Evolutionary conservation across 1,139 yeast genomes (phyloP), one percentile per base, ranked within the genome.

Genomic region (Hemisphaericaspora lyxosophila): DNA sequence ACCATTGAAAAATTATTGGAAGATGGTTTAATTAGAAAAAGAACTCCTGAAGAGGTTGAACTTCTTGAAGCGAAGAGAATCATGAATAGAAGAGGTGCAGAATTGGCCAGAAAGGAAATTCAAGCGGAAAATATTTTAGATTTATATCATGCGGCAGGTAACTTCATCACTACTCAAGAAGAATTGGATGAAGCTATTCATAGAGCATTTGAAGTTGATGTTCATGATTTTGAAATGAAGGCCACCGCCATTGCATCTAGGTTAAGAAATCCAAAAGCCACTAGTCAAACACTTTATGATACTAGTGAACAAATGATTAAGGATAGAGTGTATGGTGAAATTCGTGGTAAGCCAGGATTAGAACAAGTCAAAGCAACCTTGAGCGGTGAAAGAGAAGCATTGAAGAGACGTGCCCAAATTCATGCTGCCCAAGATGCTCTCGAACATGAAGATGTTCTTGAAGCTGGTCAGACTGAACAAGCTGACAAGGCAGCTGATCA

Each of bases 81-180:
- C 3, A 51, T 64, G 44, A 70, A 70, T 51, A 58, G 75, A 40
- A 61, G 55, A 43, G 46, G 57, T 18, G 44, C 43, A 17, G 73
- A 69, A 42, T 61, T 70, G 46, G 54, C 50, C 26, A 49, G 48
- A n/a, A 50, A 56, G 43, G 73, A 68, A 49, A 60, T 63, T 32
- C 76, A 75, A 51, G 79, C 90, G 9, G 66, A 67, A 33, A 65
- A 74, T 34, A 61, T 89, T 36, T 67, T 89, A 45, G 83, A 78
- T 47, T 70, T 88, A 46, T 88, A 85, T 59, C 90, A 88, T 54
- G 76, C 82, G 11, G 70, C 94, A 1, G 71, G 77, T 26, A 70
- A 73, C 40, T 86, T 76, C 60, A 82, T 84, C 46, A 73, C 83
- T 36, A 80, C 80, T 26, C 87, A 80, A 56, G 78, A 72, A 38